Percentiles rank a stretch among this genome's conserved stretches.
Conservation (phyloP, 2,329 filamentous ascomycete genomes). For the Aspergillus melleus region DNA sequence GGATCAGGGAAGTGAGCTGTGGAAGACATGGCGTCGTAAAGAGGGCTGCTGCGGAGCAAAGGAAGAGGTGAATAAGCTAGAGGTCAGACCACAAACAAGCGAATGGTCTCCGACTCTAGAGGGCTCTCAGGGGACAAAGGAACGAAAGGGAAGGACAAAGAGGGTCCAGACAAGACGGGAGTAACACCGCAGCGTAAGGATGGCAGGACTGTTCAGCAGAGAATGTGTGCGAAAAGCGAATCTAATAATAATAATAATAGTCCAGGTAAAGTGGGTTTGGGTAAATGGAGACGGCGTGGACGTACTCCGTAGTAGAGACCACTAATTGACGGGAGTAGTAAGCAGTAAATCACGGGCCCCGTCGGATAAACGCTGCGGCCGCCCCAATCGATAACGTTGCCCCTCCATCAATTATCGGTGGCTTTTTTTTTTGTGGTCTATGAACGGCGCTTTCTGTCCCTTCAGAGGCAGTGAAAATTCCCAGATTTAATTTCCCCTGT, state of each 20-base stretch:
- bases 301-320: neutral
- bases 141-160: neutral
- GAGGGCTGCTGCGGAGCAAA: conserved; percentile 12
- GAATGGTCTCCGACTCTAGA: neutral
- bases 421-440: no score
- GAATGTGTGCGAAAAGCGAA: neutral
- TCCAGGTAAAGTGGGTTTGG: no score
- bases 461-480: no score
- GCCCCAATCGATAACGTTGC: conserved; percentile 32
- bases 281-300: neutral
- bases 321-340: neutral
- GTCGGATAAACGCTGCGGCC: conserved; percentile 30
- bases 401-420: neutral
- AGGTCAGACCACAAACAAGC: neutral
- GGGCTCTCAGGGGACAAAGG: neutral
- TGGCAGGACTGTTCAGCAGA: neutral
- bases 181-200: neutral
- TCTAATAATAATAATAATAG: no score
- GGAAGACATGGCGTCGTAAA: conserved; percentile 33
- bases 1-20: conserved; percentile 34
- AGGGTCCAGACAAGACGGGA: neutral
- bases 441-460: no score
- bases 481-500: no score
- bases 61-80: conserved; percentile 9
- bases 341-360: conserved; percentile 11